Base-by-base conservation (phyloP, 139 green algal species). In the Chlorella vulgaris region DNA sequence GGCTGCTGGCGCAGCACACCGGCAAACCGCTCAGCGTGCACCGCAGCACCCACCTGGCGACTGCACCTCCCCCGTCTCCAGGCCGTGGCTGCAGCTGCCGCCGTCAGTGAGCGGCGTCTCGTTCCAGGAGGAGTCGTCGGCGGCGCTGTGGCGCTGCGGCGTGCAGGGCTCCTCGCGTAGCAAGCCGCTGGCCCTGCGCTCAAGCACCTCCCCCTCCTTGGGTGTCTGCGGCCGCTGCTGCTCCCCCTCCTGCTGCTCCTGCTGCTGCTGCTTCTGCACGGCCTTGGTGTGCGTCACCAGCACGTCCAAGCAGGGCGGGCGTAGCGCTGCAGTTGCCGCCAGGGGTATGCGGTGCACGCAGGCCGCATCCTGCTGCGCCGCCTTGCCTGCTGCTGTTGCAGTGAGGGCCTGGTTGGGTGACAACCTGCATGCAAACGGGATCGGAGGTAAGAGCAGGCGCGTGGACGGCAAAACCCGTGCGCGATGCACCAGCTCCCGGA, bases 1-100 rank as follows among this genome's bases (percentile, higher is more conserved):
- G n/a, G n/a, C n/a, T n/a, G n/a, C n/a, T n/a, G n/a, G n/a, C n/a
- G n/a, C n/a, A n/a, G n/a, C n/a, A n/a, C n/a, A n/a, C n/a, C n/a
- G n/a, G n/a, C n/a, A n/a, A n/a, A n/a, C n/a, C n/a, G n/a, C n/a
- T n/a, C n/a, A n/a, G n/a, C n/a, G n/a, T n/a, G n/a, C n/a, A n/a
- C n/a, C n/a, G n/a, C n/a, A n/a, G 26, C 63, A 15, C 63, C 26
- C 65, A 82, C 77, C 77, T 69, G 77, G 77, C 3, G 77, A 82
- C 65, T 82, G 47, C 63, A 82, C 77, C 47, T 82, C 77, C 13
- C 15, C 53, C 1, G 28, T 24, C 0, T 82, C 65, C 33, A 65
- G 55, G 22, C 31, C 58, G 13, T 33, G 3, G 76, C 61, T 63
- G 73, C n/a, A n/a, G n/a, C n/a, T n/a, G n/a, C n/a, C n/a, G n/a